Conservation (phyloP, 2,329 filamentous ascomycete species). For the Gaeumannomyces tritici region DNA sequence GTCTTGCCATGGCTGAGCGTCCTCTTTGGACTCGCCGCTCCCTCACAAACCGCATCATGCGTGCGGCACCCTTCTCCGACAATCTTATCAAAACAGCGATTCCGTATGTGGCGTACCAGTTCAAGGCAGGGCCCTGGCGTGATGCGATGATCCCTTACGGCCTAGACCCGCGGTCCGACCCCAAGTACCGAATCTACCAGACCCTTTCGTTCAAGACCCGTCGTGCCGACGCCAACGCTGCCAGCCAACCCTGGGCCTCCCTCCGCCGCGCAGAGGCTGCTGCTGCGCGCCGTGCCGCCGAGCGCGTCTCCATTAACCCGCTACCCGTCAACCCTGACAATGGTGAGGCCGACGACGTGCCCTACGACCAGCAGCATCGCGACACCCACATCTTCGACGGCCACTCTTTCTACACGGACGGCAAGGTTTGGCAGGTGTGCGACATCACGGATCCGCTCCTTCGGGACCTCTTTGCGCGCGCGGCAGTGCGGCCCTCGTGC, state of each 20-base stretch:
- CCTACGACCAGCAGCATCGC: conserved; percentile 15
- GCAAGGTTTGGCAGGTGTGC: conserved; percentile 89
- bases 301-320: conserved; percentile 20
- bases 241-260: conserved; percentile 35
- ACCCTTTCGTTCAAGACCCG: conserved; percentile 77
- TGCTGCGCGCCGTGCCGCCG: conserved; percentile 12
- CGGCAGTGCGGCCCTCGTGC: conserved; percentile 48
- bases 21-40: conserved; percentile 83
- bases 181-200: conserved; percentile 74
- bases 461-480: conserved; percentile 51
- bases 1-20: conserved; percentile 57
- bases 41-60: conserved; percentile 61
- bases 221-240: conserved; percentile 35
- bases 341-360: conserved; percentile 13
- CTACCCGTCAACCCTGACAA: not conserved
- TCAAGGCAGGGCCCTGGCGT: conserved; percentile 84
- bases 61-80: conserved; percentile 30
- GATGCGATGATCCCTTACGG: conserved; percentile 82
- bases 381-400: conserved; percentile 76
- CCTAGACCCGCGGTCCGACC: conserved; percentile 71
- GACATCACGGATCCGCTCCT: conserved; percentile 80
- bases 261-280: conserved; percentile 26
- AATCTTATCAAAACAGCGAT: conserved; percentile 63
- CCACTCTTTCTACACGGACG: conserved; percentile 61
- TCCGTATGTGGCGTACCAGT: conserved; percentile 83